Evolutionary conservation across 1,139 yeast species (phyloP), one percentile per base, ranked within the genome.

Genomic region (Saccharomyces hybrid): DNA sequence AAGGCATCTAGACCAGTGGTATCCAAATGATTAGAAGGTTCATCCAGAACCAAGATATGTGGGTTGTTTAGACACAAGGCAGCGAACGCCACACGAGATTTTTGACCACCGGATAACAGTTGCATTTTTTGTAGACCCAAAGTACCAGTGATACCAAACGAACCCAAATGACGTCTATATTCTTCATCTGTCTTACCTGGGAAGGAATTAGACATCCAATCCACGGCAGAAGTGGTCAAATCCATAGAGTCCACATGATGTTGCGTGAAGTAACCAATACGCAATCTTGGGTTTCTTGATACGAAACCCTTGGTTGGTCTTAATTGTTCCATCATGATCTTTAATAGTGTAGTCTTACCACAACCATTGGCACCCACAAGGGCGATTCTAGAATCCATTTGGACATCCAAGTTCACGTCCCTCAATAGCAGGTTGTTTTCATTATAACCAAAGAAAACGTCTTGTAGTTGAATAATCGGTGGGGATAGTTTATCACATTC

Each of bases 171-270:
- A 66, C 97, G 86, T 76, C 99, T 86, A 70, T 91, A 93, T 71
- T 95, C 99, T 74, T 93, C 99, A 68, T 91, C 99, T 1, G 91
- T 81, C 70, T 86, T 89, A 54, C 99, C 98, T 1, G 98, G 99
- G 76, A 78, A 89, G 4, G 87, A 81, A 59, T 81, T 78, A 7
- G 96, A 86, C 90, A 93, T 82, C 97, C 98, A 93, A 54, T 86
- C 84, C 7, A 93, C 97, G 0, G 99, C 97, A 56, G 90, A 86
- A 52, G 83, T 75, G n/a, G 73, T 77, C 63, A 91, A 75, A 67
- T 93, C 99, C 96, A 93, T 88, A n/a, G 93, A 86, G 67, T 93
- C 99, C 61, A 93, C 96, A 68, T 93, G 99, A 71, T 93, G 99
- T 75, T 93, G 99, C n/a, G 99, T 98, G 75, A 93, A 93, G 73